Conservation (phyloP, 2,329 filamentous ascomycete species). For the Penicillium griseofulvum region DNA sequence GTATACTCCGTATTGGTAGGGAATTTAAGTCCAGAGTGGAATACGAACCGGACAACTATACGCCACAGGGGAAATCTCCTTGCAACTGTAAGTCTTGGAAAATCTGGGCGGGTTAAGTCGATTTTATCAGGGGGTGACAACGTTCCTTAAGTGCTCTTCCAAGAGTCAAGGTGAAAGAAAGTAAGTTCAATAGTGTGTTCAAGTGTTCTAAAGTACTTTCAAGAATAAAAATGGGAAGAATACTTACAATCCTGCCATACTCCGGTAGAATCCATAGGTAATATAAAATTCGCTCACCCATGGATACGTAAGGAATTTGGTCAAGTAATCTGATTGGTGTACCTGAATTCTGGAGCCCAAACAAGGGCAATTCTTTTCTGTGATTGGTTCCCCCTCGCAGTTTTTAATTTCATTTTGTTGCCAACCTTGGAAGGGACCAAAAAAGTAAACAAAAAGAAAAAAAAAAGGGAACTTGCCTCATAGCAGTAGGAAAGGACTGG, state of each 20-base stretch:
- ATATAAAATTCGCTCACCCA: conserved; percentile 8
- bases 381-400: conserved; percentile 27
- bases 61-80: conserved; percentile 3
- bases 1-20: background rate
- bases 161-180: background rate
- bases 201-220: no score
- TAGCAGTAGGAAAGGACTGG: background rate
- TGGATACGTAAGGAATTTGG: conserved; percentile 22
- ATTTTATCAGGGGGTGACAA: background rate
- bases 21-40: background rate
- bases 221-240: no score
- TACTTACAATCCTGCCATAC: no score
- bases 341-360: conserved; percentile 23
- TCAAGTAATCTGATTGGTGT: conserved; percentile 32
- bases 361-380: background rate
- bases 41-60: background rate
- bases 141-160: background rate
- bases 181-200: conserved; percentile 6
- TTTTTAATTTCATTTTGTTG: conserved; percentile 26
- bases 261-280: no score
- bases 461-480: conserved; percentile 12
- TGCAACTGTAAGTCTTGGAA: conserved; percentile 2
- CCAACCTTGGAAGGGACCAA: conserved; percentile 15
- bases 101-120: background rate
- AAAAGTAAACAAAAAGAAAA: conserved; percentile 29